Evolutionary conservation across 2,329 filamentous ascomycete species (phyloP).

Genomic region (Monosporascus sp.): DNA sequence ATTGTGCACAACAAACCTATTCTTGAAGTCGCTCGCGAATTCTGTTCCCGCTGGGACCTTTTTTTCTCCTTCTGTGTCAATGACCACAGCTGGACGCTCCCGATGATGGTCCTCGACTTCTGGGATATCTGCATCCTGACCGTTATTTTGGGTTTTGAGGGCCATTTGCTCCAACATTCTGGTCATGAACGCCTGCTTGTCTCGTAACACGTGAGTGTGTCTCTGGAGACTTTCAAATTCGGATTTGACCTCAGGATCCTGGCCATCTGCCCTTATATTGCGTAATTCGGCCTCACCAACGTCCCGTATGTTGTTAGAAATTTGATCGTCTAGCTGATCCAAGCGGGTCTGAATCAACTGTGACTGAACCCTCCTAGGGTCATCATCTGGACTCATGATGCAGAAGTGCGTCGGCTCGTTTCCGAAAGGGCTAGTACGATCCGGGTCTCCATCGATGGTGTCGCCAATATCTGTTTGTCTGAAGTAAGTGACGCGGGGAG

Average conservation of each 20-base stretch:
- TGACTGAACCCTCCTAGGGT: slow-evolving; percentile 82
- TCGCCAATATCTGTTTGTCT: slow-evolving; percentile 89
- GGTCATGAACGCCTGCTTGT: slow-evolving; percentile 54
- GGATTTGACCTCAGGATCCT: slow-evolving; percentile 44
- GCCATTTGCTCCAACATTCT: slow-evolving; percentile 50
- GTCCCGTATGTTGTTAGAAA: slow-evolving; percentile 65
- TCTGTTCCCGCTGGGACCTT: slow-evolving; percentile 69
- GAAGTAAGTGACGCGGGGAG: slow-evolving; percentile 96
- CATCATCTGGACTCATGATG: slow-evolving; percentile 86
- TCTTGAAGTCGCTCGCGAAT: slow-evolving; percentile 92
- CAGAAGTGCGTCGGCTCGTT: slow-evolving; percentile 91
- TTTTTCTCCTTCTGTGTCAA: slow-evolving; percentile 51
- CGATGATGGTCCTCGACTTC: slow-evolving; percentile 19
- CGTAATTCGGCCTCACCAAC: slow-evolving; percentile 72
- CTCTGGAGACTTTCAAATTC: slow-evolving; percentile 56
- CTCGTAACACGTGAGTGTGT: slow-evolving; percentile 50
- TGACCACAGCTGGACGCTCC: slow-evolving; percentile 33
- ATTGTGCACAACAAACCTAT: slow-evolving; percentile 97
- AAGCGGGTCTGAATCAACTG: slow-evolving; percentile 79
- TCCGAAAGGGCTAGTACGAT: slow-evolving; percentile 83
- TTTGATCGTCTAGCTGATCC: slow-evolving; percentile 70
- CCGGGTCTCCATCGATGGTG: slow-evolving; percentile 71
- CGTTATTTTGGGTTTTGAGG: slow-evolving; percentile 27
- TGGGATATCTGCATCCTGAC: slow-evolving; percentile 13
- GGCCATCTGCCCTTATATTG: slow-evolving; percentile 45